Conservation (phyloP, 106 monocot species). For the Apostasia ramifera region DNA sequence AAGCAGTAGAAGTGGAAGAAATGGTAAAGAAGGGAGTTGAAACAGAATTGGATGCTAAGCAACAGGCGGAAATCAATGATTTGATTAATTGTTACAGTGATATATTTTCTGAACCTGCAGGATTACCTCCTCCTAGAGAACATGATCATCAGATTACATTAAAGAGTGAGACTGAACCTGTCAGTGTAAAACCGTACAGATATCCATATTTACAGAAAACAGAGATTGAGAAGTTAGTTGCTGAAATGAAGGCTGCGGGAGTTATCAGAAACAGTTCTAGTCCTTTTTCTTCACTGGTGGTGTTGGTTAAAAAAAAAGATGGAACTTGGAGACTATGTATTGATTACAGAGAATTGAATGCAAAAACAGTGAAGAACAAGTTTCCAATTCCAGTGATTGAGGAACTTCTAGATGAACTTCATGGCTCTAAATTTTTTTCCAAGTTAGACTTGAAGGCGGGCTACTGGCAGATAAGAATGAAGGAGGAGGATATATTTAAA, state of each 20-base stretch:
- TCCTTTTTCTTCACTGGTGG: not conserved
- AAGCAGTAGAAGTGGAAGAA: too few species aligned
- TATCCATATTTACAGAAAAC: not conserved
- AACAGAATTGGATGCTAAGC: too few species aligned
- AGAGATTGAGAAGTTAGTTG: not conserved
- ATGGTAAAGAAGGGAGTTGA: too few species aligned
- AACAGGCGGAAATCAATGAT: not conserved
- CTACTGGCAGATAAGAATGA: too few species aligned
- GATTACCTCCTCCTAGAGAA: not conserved
- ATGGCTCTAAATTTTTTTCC: too few species aligned
- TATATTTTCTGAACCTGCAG: not conserved
- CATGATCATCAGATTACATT: not conserved
- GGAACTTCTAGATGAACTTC: too few species aligned
- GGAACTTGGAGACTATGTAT: not conserved
- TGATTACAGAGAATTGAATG: too few species aligned
- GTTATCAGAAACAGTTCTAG: not conserved
- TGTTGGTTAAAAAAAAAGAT: not conserved
- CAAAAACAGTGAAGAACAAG: too few species aligned
- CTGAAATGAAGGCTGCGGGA: too few species aligned
- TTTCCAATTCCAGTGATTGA: too few species aligned
- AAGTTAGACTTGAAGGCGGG: too few species aligned
- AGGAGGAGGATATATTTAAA: too few species aligned
- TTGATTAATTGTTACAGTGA: not conserved
- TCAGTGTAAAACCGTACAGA: not conserved
- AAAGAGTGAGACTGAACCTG: not conserved